Conservation (phyloP, 2,329 filamentous ascomycete genomes). For the Teratosphaeria nubilosa region DNA sequence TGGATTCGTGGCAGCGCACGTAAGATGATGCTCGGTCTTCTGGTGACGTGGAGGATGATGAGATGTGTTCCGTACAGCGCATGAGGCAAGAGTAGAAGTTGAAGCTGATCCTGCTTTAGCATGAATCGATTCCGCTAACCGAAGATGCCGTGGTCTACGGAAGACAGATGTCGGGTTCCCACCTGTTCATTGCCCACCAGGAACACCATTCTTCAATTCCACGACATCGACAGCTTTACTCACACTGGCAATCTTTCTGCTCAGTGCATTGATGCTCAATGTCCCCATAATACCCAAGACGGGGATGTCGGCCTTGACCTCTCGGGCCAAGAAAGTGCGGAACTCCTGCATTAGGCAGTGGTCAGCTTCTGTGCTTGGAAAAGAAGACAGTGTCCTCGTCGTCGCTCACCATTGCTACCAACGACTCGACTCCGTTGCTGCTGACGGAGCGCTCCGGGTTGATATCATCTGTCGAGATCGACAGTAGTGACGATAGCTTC, state of each 20-base stretch:
- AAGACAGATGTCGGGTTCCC: neutral
- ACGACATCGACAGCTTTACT: neutral
- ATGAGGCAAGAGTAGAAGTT: no score
- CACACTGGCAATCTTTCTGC: neutral
- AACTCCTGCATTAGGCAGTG: slow-evolving; percentile 8
- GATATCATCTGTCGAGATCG: slow-evolving; percentile 2
- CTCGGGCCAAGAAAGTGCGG: neutral
- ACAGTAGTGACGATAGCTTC: slow-evolving; percentile 1
- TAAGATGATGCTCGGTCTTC: no score
- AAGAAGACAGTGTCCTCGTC: neutral
- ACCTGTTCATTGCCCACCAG: neutral
- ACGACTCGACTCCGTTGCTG: slow-evolving; percentile 23
- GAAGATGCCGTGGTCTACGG: no score
- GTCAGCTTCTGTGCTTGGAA: neutral
- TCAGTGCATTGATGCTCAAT: neutral
- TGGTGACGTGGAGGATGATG: no score
- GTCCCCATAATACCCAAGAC: neutral
- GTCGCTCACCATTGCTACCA: slow-evolving; percentile 20
- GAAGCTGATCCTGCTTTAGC: no score
- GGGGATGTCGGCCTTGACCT: neutral
- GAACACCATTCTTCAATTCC: neutral
- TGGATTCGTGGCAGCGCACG: no score
- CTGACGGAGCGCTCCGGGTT: slow-evolving; percentile 1
- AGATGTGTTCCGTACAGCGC: no score
- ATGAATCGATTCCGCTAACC: no score